These are phyloP conservation scores for Bryum argenteum DNA, from an alignment of 225 moss, liverwort and hornwort genomes.

Conservation along the genomic window DNA sequence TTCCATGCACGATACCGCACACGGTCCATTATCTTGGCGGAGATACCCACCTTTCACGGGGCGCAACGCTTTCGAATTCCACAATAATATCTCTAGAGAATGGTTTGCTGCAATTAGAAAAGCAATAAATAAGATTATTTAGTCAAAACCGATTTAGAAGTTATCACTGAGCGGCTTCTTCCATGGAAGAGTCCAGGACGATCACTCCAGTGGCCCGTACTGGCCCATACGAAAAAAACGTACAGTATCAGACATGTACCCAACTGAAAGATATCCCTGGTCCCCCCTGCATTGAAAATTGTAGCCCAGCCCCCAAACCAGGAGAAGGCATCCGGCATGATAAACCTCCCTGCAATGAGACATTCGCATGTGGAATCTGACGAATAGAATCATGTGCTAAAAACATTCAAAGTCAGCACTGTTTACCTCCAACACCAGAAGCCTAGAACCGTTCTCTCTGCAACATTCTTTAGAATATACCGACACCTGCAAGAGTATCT, in stretches of 20 bases:
- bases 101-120: too few relatives aligned
- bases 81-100: too few relatives aligned
- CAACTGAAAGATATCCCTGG: not conserved
- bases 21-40: too few relatives aligned
- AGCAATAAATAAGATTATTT: too few relatives aligned
- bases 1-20: too few relatives aligned
- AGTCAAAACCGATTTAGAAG: too few relatives aligned
- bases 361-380: constrained; percentile 5
- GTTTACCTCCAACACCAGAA: not conserved
- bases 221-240: not conserved
- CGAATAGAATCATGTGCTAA: not conserved
- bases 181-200: too few relatives aligned
- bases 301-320: constrained; percentile 1
- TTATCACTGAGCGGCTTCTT: too few relatives aligned
- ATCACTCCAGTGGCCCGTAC: too few relatives aligned
- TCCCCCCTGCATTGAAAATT: not conserved
- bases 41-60: too few relatives aligned
- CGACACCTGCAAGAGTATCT: constrained; percentile 5
- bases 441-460: not conserved
- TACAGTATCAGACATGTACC: constrained; percentile 6
- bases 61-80: too few relatives aligned
- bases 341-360: constrained; percentile 9
- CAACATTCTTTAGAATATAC: not conserved
- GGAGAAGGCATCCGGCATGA: not conserved
- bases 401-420: not conserved